Evolutionary conservation across 108 stramenopile genomes (phyloP).

Genomic region (Cyclotella cryptica): DNA sequence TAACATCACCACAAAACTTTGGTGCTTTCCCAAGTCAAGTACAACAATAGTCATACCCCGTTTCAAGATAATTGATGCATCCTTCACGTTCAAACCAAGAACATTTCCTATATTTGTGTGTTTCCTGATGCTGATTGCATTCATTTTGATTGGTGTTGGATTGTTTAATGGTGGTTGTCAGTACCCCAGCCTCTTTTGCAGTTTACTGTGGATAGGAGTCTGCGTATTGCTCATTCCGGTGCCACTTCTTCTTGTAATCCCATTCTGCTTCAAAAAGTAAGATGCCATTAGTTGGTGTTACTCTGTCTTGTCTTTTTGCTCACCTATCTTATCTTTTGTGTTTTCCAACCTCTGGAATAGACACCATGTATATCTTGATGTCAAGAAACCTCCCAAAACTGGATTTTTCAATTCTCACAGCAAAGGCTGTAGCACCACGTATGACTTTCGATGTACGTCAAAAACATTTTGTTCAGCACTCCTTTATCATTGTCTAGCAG

Average conservation of each 20-base stretch:
- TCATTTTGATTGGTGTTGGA: constrained; percentile 27
- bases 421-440: neutral
- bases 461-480: no score
- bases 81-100: constrained; percentile 23
- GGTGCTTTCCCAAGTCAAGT: constrained; percentile 41
- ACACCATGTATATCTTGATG: constrained; percentile 38
- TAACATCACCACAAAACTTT: constrained; percentile 26
- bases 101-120: neutral
- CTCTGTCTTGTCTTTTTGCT: no score
- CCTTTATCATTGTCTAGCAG: neutral
- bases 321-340: no score
- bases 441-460: constrained; percentile 20
- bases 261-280: constrained; percentile 22
- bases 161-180: constrained; percentile 16
- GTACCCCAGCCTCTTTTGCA: no score
- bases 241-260: constrained; percentile 24
- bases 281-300: neutral
- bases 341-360: no score
- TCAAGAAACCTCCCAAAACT: neutral
- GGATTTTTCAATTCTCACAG: neutral
- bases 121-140: constrained; percentile 3
- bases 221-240: constrained; percentile 20
- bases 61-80: constrained; percentile 43
- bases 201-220: constrained; percentile 15
- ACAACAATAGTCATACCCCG: constrained; percentile 32